Evolutionary conservation across 345 rosid species (phyloP).

Genomic region (Ricinus communis): DNA sequence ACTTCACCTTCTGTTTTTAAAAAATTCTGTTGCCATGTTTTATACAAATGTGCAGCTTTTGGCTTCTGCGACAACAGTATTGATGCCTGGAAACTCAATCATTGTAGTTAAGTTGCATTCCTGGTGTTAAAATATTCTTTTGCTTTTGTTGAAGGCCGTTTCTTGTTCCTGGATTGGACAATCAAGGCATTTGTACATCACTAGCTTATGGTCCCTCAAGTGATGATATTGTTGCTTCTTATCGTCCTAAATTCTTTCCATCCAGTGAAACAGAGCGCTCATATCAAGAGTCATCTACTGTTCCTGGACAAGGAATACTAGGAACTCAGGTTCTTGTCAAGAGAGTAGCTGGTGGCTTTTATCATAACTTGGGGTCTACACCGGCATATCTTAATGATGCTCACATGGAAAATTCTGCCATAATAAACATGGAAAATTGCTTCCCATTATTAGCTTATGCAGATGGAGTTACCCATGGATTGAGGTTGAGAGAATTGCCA

Average conservation of each 20-base stretch:
- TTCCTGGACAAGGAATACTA: slow-evolving; percentile 11
- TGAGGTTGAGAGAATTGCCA: slow-evolving; percentile 9
- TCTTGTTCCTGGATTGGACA: slow-evolving; percentile 13
- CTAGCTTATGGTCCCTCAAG: slow-evolving; percentile 18
- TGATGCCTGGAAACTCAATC: background rate
- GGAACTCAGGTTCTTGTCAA: slow-evolving; percentile 16
- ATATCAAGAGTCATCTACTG: background rate
- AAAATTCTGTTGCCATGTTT: no score
- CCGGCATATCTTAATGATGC: background rate
- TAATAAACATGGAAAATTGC: slow-evolving; percentile 14
- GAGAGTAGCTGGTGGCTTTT: slow-evolving; percentile 10
- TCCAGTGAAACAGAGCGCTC: background rate
- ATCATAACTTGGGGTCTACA: slow-evolving; percentile 15
- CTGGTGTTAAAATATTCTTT: background rate
- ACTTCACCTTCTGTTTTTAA: no score
- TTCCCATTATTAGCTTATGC: slow-evolving; percentile 12
- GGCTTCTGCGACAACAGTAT: background rate
- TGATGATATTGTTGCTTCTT: slow-evolving; percentile 22
- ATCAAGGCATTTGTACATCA: slow-evolving; percentile 12
- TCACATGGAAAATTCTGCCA: background rate
- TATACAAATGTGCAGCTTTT: background rate
- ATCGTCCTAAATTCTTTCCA: background rate
- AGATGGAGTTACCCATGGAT: slow-evolving; percentile 9
- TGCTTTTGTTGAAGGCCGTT: slow-evolving; percentile 12
- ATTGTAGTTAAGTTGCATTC: background rate